phyloP scores from a whole-genome alignment of 352 stramenopile genomes.

The Pythium myriotylum region DNA sequence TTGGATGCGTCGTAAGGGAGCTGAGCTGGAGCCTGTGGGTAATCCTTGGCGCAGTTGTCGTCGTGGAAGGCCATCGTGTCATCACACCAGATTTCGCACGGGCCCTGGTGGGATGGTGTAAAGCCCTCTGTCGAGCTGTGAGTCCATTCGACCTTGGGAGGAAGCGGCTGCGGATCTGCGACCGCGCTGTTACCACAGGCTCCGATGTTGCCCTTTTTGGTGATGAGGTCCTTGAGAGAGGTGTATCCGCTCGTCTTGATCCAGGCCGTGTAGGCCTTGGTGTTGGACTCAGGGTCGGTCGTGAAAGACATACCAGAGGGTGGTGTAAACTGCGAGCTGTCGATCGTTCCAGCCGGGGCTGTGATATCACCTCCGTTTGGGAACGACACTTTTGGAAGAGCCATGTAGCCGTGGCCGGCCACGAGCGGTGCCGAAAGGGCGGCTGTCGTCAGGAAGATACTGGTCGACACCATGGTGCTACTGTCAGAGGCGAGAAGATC shows the following conservation, averaged over 20 bases:
- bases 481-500: not conserved
- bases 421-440: constrained; percentile 21
- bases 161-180: not conserved
- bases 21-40: not conserved
- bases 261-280: constrained; percentile 11
- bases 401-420: constrained; percentile 20
- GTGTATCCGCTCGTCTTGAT: constrained; percentile 19
- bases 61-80: constrained; percentile 5
- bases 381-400: constrained; percentile 1
- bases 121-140: constrained; percentile 17
- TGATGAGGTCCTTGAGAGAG: constrained; percentile 22
- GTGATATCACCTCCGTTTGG: constrained; percentile 1
- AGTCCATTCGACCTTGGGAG: constrained; percentile 10
- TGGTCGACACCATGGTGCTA: constrained; percentile 13
- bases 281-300: constrained; percentile 5
- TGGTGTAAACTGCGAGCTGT: not conserved
- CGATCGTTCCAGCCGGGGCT: constrained; percentile 2
- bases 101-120: constrained; percentile 20
- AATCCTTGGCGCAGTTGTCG: constrained; percentile 13
- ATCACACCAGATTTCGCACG: constrained; percentile 24
- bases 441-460: constrained; percentile 6
- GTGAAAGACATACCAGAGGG: constrained; percentile 16
- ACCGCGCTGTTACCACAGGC: constrained; percentile 21
- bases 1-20: constrained; percentile 19
- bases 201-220: constrained; percentile 4